Evolutionary conservation across 2,329 filamentous ascomycete genomes (phyloP).

Genomic region (Aspergillus tanneri): DNA sequence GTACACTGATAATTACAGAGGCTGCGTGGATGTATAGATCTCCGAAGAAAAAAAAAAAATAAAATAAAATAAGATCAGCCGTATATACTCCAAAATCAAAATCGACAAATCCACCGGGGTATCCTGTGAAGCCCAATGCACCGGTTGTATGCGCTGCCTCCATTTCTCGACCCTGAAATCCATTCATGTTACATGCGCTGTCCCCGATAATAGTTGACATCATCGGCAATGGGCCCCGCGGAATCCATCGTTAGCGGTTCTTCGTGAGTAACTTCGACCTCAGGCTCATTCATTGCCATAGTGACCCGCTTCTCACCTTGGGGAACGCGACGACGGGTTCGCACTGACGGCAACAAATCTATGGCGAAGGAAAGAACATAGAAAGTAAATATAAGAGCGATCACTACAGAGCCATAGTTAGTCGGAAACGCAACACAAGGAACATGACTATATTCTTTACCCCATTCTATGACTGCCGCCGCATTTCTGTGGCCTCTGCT

Average conservation of each 20-base stretch:
- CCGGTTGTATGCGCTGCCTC: not conserved
- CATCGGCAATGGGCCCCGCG: constrained; percentile 28
- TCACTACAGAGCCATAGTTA: constrained; percentile 37
- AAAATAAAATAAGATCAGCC: not conserved
- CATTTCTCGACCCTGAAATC: not conserved
- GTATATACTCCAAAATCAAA: not conserved
- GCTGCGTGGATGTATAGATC: not conserved
- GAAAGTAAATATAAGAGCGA: constrained; percentile 82
- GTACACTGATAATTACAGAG: not conserved
- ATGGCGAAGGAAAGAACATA: constrained; percentile 85
- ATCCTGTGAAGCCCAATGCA: too few species aligned
- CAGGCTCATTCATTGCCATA: constrained; percentile 21
- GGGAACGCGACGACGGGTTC: constrained; percentile 54
- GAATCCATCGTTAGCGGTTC: constrained; percentile 42
- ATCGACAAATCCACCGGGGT: not conserved
- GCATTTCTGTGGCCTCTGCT: constrained; percentile 54
- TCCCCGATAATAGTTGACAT: constrained; percentile 30
- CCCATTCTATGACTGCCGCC: constrained; percentile 77
- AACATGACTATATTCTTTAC: constrained; percentile 26
- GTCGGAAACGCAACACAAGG: not conserved
- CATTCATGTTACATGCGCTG: constrained; percentile 23
- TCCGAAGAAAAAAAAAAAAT: not conserved
- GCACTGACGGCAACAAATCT: constrained; percentile 77
- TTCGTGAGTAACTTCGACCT: constrained; percentile 29
- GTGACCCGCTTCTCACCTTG: constrained; percentile 42